phyloP scores from a whole-genome alignment of 306 rosid genomes.

The Mimosa pudica region DNA sequence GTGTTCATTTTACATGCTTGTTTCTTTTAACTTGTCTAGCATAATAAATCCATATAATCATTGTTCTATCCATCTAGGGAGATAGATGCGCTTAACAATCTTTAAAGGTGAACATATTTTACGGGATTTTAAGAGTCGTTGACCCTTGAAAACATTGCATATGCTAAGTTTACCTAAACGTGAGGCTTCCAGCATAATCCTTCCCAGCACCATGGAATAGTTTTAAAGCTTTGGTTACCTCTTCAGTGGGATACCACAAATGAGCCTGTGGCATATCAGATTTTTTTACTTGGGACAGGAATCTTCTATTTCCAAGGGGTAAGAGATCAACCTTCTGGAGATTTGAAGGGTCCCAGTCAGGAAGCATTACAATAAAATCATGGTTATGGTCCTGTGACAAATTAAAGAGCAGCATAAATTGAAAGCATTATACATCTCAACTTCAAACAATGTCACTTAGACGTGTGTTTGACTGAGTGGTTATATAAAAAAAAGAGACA shows the following conservation, averaged over 20 bases:
- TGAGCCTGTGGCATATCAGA: slow-evolving; percentile 65
- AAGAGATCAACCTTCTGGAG: slow-evolving; percentile 32
- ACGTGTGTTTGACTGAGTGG: background rate
- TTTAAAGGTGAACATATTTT: background rate
- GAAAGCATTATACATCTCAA: slow-evolving; percentile 15
- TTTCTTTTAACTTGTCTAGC: background rate
- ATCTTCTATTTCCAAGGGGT: slow-evolving; percentile 53
- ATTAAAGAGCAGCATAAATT: slow-evolving; percentile 23
- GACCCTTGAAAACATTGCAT: background rate
- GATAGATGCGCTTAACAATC: background rate
- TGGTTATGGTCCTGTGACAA: slow-evolving; percentile 81
- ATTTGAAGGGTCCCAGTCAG: slow-evolving; percentile 84
- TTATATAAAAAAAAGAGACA: too few relatives aligned
- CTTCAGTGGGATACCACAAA: slow-evolving; percentile 81
- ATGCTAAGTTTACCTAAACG: slow-evolving; percentile 65
- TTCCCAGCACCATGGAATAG: slow-evolving; percentile 65
- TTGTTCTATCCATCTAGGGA: background rate
- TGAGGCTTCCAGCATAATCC: slow-evolving; percentile 61
- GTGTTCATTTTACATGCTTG: background rate
- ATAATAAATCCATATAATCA: background rate
- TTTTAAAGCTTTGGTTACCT: slow-evolving; percentile 65
- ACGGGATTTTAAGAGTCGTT: slow-evolving; percentile 3
- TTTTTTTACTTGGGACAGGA: slow-evolving; percentile 41
- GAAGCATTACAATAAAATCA: slow-evolving; percentile 80
- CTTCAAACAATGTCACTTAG: slow-evolving; percentile 21